These are phyloP conservation scores for Emmonsiellopsis sp. DNA, from an alignment of 2,329 filamentous ascomycete species.

Conservation along the genomic window DNA sequence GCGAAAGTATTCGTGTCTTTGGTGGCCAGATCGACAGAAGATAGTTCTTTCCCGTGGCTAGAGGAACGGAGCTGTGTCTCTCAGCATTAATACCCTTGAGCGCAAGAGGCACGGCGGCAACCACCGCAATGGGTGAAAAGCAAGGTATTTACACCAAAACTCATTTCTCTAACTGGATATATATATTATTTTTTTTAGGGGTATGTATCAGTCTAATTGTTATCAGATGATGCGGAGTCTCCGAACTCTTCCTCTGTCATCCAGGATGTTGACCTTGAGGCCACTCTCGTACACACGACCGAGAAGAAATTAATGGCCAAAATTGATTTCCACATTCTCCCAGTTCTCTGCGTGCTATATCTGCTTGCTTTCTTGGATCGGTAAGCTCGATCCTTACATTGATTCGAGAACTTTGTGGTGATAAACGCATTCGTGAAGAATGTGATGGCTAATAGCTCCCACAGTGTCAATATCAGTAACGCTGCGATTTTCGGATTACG, in stretches of 20 bases:
- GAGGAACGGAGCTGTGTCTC: too few relatives aligned
- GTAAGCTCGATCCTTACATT: slow-evolving; percentile 18
- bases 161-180: too few relatives aligned
- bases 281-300: slow-evolving; percentile 26
- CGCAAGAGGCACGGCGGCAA: too few relatives aligned
- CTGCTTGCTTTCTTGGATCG: slow-evolving; percentile 57
- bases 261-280: slow-evolving; percentile 3
- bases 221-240: neutral
- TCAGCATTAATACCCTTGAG: too few relatives aligned
- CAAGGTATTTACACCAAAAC: too few relatives aligned
- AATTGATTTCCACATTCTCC: slow-evolving; percentile 63
- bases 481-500: slow-evolving; percentile 59
- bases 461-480: slow-evolving; percentile 69
- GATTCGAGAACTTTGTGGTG: neutral
- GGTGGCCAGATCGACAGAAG: too few relatives aligned
- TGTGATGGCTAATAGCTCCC: slow-evolving; percentile 6
- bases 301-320: slow-evolving; percentile 59
- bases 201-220: neutral
- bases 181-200: too few relatives aligned
- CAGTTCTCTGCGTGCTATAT: slow-evolving; percentile 65
- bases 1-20: too few relatives aligned
- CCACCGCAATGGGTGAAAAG: too few relatives aligned
- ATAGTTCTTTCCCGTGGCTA: too few relatives aligned
- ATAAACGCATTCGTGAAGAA: neutral
- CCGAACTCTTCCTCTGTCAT: slow-evolving; percentile 2